Conservation (phyloP, 2,329 filamentous ascomycete species). For the Apiospora saccharicola region DNA sequence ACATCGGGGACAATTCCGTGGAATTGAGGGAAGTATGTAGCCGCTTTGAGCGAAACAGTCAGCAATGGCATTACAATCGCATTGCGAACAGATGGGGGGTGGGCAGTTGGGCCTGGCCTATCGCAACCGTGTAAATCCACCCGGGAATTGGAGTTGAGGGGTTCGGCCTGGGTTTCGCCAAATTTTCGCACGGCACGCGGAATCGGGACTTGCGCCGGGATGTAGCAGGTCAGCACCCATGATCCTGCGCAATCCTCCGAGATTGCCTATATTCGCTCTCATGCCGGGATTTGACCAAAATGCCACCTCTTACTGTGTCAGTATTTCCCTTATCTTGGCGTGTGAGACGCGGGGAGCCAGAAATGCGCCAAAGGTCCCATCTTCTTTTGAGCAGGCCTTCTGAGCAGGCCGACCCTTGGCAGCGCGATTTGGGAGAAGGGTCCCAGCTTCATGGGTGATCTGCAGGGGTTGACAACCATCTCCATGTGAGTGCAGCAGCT, state of each 20-base stretch:
- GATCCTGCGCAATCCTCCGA: neutral
- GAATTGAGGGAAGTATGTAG: neutral
- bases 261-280: neutral
- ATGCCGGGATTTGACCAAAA: neutral
- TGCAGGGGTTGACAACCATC: neutral
- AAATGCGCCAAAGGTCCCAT: neutral
- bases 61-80: neutral
- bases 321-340: neutral
- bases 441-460: neutral
- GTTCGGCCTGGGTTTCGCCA: neutral
- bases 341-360: neutral
- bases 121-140: neutral
- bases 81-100: neutral
- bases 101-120: neutral
- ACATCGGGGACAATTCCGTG: neutral
- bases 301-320: neutral
- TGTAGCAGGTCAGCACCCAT: neutral
- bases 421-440: neutral
- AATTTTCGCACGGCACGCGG: neutral
- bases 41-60: neutral
- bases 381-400: neutral
- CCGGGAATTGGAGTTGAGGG: slow-evolving; percentile 8
- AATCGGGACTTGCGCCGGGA: neutral
- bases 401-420: neutral
- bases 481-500: neutral